Evolutionary conservation across 2,329 filamentous ascomycete species (phyloP), one percentile per base, ranked within the genome.

Genomic region (Penicillium glabrum): DNA sequence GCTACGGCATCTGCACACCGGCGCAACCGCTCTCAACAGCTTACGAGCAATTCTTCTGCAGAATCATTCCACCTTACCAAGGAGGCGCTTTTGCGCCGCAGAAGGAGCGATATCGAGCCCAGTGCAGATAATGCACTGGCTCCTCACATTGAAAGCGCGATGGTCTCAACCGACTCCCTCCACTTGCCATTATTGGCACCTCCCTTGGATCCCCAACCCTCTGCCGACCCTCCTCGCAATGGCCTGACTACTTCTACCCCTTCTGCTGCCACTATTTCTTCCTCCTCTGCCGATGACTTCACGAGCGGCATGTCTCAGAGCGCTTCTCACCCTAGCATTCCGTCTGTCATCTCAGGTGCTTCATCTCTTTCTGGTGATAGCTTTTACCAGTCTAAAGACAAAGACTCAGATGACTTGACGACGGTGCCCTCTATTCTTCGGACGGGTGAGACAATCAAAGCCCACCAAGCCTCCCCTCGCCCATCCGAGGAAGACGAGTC

Each of bases 241-340:
- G 66, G 70, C 5, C 58, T 74, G 33, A 69, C 67, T 27, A 71
- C 66, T 5, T 77, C 75, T 3, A 73, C 72, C 24, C 75, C 75
- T 2, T 78, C 76, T n/a, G 76, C 77, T 33, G 73, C 72, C 31
- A 79, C 77, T 13, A 77, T 79, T 19, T 79, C 77, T 13, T 79
- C 77, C 7, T 77, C 76, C 1, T 77, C 76, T n/a, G 72, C 74
- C 33, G 77, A 77, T 52, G 77, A 78, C 52, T 76, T 72, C 44
- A 73, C 72, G 33, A 79, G 77, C 47, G 77, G 77, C 50, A 78
- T 79, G 65, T 79, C 77, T 27, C 76, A 79, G 51, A 78, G 75
- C 61, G 75, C 76, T 41, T 80, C 78, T 9, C 76, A 79, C 58
- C 77, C 77, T 5, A 79, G 77, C 60, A 78, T 80, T 33, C 77